These are phyloP conservation scores for Schoenoplectus triqueter DNA, from an alignment of 202 grass and related monocot genomes.

Conservation along the genomic window DNA sequence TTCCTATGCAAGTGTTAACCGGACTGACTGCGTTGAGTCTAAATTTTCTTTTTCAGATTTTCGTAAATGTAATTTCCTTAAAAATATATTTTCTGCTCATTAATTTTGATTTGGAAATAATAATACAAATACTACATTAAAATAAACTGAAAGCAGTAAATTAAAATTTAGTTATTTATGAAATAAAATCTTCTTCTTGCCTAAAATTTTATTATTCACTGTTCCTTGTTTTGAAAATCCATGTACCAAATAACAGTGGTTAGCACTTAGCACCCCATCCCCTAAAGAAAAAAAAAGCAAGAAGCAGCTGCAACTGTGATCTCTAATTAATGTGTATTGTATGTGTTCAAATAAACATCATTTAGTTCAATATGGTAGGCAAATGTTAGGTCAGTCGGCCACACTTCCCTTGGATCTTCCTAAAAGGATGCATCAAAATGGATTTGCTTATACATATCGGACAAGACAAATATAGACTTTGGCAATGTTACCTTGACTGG, in stretches of 20 bases:
- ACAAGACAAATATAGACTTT: constrained; percentile 17
- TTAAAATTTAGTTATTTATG: too few species aligned
- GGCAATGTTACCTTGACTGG: neutral
- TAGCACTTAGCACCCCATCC: too few species aligned
- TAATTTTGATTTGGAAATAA: neutral
- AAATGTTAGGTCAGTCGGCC: constrained; percentile 18
- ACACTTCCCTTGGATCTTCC: constrained; percentile 31
- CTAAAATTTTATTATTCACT: too few species aligned
- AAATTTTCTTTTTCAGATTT: neutral
- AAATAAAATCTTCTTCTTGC: too few species aligned
- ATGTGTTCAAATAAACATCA: neutral
- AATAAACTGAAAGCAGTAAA: too few species aligned
- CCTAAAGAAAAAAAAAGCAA: too few species aligned
- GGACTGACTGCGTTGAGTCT: neutral
- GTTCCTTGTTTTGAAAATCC: too few species aligned
- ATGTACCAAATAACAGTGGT: too few species aligned
- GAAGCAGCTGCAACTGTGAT: neutral
- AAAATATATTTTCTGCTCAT: neutral
- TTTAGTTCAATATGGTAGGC: constrained; percentile 12
- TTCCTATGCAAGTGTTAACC: neutral
- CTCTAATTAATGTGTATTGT: neutral
- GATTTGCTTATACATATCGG: neutral
- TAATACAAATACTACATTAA: neutral
- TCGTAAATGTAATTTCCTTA: neutral
- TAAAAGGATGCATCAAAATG: neutral